phyloP scores from a whole-genome alignment of 2,329 filamentous ascomycete species.

The Cladophialophora exuberans region DNA sequence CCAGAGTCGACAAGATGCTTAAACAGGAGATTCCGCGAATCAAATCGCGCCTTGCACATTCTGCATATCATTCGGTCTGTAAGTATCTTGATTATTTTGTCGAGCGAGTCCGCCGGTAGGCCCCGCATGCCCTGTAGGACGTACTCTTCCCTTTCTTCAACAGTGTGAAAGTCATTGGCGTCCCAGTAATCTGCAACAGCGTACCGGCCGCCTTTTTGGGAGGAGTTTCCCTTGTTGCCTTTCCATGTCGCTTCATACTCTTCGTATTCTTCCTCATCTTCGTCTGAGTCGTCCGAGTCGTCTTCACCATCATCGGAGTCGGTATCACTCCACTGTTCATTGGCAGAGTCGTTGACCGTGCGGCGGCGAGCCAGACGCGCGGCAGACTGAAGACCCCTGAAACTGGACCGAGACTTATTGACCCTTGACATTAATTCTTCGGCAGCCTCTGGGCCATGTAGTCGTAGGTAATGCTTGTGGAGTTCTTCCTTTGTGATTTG shows the following conservation, averaged over 20 bases:
- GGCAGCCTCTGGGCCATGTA: background rate
- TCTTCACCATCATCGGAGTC: background rate
- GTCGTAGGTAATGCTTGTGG: background rate
- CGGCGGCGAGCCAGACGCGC: background rate
- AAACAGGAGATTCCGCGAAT: background rate
- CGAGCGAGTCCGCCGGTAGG: background rate
- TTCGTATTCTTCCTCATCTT: slow-evolving; percentile 4
- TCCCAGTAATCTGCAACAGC: background rate
- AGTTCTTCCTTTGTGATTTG: background rate
- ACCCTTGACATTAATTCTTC: background rate
- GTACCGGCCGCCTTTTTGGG: background rate
- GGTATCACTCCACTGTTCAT: background rate
- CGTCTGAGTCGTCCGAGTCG: background rate
- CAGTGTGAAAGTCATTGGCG: background rate
- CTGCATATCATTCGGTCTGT: background rate
- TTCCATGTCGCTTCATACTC: background rate
- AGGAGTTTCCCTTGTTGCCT: background rate
- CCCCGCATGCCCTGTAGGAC: background rate
- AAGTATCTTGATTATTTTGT: background rate
- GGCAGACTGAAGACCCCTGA: background rate
- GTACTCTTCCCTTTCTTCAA: background rate
- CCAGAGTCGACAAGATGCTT: background rate
- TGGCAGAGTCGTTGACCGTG: background rate
- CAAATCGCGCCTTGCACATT: background rate
- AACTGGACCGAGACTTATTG: background rate